phyloP scores from a whole-genome alignment of 768 basidiomycete genomes.

The Leucosporidium creatinivorum region DNA sequence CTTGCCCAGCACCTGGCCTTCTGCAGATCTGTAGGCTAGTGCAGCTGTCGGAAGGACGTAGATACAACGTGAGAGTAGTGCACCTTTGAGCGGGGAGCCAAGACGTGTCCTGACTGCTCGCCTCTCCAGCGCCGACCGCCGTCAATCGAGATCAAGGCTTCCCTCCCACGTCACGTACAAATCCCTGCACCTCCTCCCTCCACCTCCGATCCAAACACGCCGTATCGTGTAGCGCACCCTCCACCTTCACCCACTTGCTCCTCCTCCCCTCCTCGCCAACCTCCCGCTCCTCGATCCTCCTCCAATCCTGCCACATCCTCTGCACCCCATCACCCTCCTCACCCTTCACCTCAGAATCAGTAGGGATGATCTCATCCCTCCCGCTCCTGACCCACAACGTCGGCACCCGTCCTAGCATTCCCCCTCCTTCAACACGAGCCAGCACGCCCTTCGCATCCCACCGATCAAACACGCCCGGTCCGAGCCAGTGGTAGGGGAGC shows the following conservation, averaged over 20 bases:
- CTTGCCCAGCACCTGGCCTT: no score
- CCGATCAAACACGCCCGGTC: conserved; percentile 46
- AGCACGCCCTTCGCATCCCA: conserved; percentile 48
- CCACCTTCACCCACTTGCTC: conserved; percentile 39
- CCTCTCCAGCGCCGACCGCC: no score
- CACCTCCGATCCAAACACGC: conserved; percentile 41
- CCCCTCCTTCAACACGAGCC: conserved; percentile 5
- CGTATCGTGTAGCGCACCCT: conserved; percentile 45
- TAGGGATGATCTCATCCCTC: conserved; percentile 50
- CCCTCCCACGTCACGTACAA: conserved; percentile 32
- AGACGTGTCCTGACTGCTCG: no score
- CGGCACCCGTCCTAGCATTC: conserved; percentile 27
- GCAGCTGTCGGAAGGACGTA: no score
- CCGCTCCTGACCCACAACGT: conserved; percentile 46
- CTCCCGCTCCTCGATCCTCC: conserved; percentile 16
- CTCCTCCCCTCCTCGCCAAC: neutral
- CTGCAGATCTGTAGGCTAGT: no score
- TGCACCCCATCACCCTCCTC: conserved; percentile 6
- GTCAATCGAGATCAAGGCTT: no score
- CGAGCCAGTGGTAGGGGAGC: conserved; percentile 52
- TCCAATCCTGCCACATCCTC: conserved; percentile 14
- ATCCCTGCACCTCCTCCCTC: conserved; percentile 34
- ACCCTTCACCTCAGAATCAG: conserved; percentile 43
- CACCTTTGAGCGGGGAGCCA: no score
- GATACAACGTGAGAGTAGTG: no score